These are phyloP conservation scores for Sherardia arvensis DNA, from an alignment of 257 asterid genomes.

Conservation along the genomic window DNA sequence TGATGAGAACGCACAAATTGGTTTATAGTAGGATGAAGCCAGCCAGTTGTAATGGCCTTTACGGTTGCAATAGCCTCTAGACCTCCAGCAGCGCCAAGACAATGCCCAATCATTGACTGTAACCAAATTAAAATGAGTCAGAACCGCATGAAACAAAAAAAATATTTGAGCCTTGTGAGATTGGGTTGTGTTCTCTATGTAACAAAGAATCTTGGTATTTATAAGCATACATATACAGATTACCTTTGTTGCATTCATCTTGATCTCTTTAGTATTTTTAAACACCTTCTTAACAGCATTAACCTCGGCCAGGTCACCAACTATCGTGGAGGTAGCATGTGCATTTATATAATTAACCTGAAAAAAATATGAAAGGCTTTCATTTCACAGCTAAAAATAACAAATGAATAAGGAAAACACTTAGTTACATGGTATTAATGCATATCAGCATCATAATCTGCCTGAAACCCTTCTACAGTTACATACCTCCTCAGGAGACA, in stretches of 20 bases:
- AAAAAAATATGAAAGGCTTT: constrained; percentile 8
- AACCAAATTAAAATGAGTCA: constrained; percentile 11
- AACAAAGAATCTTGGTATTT: background rate
- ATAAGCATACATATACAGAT: constrained; percentile 3
- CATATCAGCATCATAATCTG: background rate
- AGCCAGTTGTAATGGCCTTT: constrained; percentile 82
- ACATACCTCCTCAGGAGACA: constrained; percentile 87
- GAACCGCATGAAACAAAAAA: constrained; percentile 4
- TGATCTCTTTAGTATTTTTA: constrained; percentile 67
- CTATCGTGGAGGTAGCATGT: constrained; percentile 89
- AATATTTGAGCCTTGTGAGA: background rate
- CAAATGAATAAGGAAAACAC: background rate
- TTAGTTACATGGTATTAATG: background rate
- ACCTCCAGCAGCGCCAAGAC: constrained; percentile 98
- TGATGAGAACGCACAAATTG: constrained; percentile 50
- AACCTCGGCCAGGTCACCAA: constrained; percentile 88
- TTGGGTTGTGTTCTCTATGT: background rate
- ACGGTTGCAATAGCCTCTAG: constrained; percentile 88
- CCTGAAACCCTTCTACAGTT: background rate
- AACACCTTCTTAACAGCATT: constrained; percentile 90
- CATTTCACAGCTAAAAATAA: background rate
- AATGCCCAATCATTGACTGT: constrained; percentile 97
- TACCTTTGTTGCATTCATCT: constrained; percentile 90
- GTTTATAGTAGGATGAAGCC: constrained; percentile 89
- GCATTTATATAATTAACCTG: constrained; percentile 95